These are phyloP conservation scores for Neurospora tetrasperma DNA, from an alignment of 495 filamentous ascomycete genomes.

Conservation along the genomic window DNA sequence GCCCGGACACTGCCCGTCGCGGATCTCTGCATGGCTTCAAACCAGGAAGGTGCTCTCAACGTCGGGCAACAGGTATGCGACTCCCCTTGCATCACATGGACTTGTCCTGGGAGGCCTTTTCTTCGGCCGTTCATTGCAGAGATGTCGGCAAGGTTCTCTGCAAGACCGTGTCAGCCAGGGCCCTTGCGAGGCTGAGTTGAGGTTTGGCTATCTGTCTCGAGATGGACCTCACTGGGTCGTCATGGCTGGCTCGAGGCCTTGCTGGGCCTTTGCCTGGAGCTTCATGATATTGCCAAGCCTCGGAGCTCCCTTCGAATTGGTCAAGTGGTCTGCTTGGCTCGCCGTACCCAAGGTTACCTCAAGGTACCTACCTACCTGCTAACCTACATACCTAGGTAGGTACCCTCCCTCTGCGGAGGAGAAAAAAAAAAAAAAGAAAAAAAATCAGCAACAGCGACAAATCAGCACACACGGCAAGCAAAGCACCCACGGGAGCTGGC, in stretches of 20 bases:
- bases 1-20: conserved; percentile 2
- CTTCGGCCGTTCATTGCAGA: conserved; percentile 1
- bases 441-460: conserved; percentile 5
- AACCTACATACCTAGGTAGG: background rate
- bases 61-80: conserved; percentile 9
- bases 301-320: conserved; percentile 3
- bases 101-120: background rate
- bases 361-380: background rate
- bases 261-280: background rate
- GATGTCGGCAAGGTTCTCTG: background rate
- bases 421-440: conserved; percentile 7
- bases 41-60: background rate
- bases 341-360: conserved; percentile 4
- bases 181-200: background rate
- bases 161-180: background rate
- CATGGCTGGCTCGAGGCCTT: conserved; percentile 2
- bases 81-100: conserved; percentile 4
- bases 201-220: background rate
- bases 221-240: background rate
- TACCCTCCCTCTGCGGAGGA: background rate
- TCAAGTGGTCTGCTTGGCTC: conserved; percentile 5
- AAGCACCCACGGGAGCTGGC: background rate
- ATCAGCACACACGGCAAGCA: conserved; percentile 1
- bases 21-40: conserved; percentile 4
- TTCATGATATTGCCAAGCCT: background rate